Conservation (phyloP, 257 asterid genomes). For the Thymus quinquecostatus region DNA sequence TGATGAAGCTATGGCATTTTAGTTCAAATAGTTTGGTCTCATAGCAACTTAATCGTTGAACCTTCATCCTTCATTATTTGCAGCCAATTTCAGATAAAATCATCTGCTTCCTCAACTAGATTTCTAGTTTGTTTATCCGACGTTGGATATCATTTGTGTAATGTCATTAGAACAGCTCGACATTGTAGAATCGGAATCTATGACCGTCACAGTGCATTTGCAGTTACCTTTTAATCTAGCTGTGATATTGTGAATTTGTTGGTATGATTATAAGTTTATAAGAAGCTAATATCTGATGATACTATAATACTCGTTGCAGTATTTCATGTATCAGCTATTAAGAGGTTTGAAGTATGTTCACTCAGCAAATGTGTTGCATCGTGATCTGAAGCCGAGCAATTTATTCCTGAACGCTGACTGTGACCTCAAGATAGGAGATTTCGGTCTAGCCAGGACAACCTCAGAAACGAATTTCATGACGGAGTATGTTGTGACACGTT, state of each 20-base stretch:
- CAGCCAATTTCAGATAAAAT: neutral
- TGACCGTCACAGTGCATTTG: no score
- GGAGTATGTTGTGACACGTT: slow-evolving; percentile 31
- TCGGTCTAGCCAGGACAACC: slow-evolving; percentile 22
- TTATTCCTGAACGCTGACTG: slow-evolving; percentile 26
- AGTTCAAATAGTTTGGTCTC: neutral
- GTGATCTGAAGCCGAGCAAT: slow-evolving; percentile 32
- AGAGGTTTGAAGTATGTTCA: slow-evolving; percentile 32
- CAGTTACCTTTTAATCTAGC: neutral
- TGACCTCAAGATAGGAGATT: slow-evolving; percentile 35
- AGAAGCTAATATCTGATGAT: neutral
- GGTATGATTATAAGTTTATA: neutral
- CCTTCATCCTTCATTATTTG: neutral
- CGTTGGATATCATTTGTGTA: neutral
- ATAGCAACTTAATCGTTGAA: neutral
- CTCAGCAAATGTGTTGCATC: slow-evolving; percentile 34
- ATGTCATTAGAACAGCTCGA: neutral
- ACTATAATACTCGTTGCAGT: slow-evolving; percentile 3
- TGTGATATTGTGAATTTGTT: neutral
- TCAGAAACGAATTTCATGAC: slow-evolving; percentile 32
- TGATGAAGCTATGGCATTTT: no score
- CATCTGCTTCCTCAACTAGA: no score
- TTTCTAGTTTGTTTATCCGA: no score
- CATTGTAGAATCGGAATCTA: no score
- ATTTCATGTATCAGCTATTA: slow-evolving; percentile 33